Evolutionary conservation across 1,139 yeast genomes (phyloP), one percentile per base, ranked within the genome.

Genomic region (Petasospora rhodanensis): DNA sequence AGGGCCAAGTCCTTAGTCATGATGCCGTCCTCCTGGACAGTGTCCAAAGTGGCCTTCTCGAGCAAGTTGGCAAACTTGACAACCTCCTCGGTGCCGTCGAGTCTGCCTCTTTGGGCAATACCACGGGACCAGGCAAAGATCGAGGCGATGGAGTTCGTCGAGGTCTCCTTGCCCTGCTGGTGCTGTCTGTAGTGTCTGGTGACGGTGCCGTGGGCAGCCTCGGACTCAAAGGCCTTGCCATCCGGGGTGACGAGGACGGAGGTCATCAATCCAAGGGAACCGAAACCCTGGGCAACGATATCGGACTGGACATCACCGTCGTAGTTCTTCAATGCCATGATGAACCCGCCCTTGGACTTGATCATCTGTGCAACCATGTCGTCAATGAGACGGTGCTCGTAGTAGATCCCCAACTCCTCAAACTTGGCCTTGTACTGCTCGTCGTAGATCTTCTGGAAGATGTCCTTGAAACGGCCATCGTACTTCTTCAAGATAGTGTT

Each of bases 291-390:
- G 14, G 93, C 93, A 35, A 82, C 89, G 49, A 82, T 80, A 57
- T 82, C 93, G 7, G 85, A 77, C 61, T 81, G 86, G 36, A 82
- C 93, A 59, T 82, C 93, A 61, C 93, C 93, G 58, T 82, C 93
- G 56, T 82, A 82, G 62, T 82, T 82, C 62, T 82, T 82, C 71
- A 82, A 68, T 29, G 93, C 93, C 69, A 82, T 79, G 47, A 82
- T 76, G 55, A 74, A 82, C 9, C 93, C 93, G 58, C 93, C 93
- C 55, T 76, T 79, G 18, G 89, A 80, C 59, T 82, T 82, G 56
- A 82, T 64, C 93, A 82, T 82, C 62, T 82, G 93, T 5, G 93
- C 93, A 44, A 82, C 93, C 89, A 82, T 82, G 57, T 82, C 93
- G 58, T 82, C 93, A 45, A 82, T 82, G 49, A 82, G 70, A 62